Percentiles rank a stretch among this genome's conserved stretches.
phyloP scores from a whole-genome alignment of 768 basidiomycete genomes.

The Fibroporia radiculosa region DNA sequence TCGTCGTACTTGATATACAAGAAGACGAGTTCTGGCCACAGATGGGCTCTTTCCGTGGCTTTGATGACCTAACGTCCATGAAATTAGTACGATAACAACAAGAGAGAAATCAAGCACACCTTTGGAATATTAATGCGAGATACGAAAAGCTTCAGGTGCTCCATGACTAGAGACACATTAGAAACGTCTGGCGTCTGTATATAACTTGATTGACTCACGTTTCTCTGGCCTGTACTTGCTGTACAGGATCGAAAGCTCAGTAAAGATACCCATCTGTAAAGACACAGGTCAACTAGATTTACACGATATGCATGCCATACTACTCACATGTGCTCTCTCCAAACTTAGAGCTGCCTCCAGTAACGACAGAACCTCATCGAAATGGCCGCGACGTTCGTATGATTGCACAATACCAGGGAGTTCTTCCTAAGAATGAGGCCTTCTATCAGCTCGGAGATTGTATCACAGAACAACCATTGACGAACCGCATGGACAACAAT shows the following conservation, averaged over 20 bases:
- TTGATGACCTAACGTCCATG: constrained; percentile 65
- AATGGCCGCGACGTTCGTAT: constrained; percentile 89
- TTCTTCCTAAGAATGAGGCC: constrained; percentile 54
- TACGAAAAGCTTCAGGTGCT: constrained; percentile 94
- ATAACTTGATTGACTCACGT: constrained; percentile 41
- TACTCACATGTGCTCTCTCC: constrained; percentile 82
- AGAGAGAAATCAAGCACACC: constrained; percentile 24
- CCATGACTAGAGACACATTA: constrained; percentile 66
- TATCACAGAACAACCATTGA: constrained; percentile 7
- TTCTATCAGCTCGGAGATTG: constrained; percentile 4
- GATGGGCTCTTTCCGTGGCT: constrained; percentile 91
- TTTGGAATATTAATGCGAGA: constrained; percentile 98
- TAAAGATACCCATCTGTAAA: constrained; percentile 89
- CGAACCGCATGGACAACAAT: constrained; percentile 83
- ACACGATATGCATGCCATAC: not conserved
- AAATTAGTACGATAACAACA: not conserved
- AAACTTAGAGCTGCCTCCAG: constrained; percentile 94
- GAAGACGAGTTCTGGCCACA: constrained; percentile 98
- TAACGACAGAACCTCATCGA: constrained; percentile 86
- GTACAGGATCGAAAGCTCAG: constrained; percentile 84
- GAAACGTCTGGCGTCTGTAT: not conserved
- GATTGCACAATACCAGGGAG: constrained; percentile 63
- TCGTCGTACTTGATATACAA: constrained; percentile 98
- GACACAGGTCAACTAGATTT: constrained; percentile 9
- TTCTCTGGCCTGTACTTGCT: constrained; percentile 95